These are phyloP conservation scores for Closterium sp. DNA, from an alignment of 139 green algal genomes.

Conservation along the genomic window DNA sequence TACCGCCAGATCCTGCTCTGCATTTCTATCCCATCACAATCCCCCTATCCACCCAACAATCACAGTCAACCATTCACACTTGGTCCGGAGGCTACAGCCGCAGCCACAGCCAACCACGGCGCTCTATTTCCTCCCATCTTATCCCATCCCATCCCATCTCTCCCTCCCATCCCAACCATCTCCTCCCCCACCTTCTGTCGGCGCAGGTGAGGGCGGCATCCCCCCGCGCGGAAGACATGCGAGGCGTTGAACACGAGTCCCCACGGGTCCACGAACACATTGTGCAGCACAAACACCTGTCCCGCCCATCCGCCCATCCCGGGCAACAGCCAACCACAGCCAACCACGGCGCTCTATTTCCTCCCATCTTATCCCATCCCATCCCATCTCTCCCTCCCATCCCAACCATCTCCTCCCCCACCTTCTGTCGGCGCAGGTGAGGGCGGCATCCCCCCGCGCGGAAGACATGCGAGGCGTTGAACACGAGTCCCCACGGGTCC, in stretches of 20 bases:
- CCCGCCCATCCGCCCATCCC: neutral
- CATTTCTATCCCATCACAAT: no score
- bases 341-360: no score
- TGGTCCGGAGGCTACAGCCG: no score
- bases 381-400: no score
- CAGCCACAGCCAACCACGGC: no score
- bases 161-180: no score
- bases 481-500: neutral
- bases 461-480: neutral
- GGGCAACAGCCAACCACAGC: no score
- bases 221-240: neutral
- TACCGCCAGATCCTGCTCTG: no score
- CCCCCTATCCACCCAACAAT: no score
- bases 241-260: neutral
- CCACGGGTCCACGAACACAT: neutral
- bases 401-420: neutral
- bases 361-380: neutral
- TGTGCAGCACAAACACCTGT: neutral
- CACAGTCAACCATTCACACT: no score
- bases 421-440: neutral
- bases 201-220: neutral
- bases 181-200: neutral
- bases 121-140: no score
- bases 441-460: neutral
- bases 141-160: no score